These are phyloP conservation scores for Calamus simplicifolius DNA, from an alignment of 176 grass and related monocot genomes.

Conservation along the genomic window DNA sequence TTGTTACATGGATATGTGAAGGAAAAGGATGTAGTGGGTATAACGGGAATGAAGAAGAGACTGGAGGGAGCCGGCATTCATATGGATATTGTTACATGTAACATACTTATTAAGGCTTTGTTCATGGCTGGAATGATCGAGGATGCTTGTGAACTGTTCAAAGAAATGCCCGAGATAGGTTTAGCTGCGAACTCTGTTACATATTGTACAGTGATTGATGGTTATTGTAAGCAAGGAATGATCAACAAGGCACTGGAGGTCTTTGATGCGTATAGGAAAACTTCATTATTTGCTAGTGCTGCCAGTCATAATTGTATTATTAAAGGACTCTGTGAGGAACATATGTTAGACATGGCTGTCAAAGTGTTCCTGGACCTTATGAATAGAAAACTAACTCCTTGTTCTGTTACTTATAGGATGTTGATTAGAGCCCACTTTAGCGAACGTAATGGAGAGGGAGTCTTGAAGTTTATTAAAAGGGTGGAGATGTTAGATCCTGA, in stretches of 20 bases:
- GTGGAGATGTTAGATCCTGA: conserved; percentile 37
- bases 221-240: conserved; percentile 51
- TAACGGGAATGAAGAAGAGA: conserved; percentile 44
- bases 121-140: conserved; percentile 55
- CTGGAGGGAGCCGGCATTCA: conserved; percentile 44
- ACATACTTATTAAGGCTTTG: conserved; percentile 71
- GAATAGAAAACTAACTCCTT: conserved; percentile 32
- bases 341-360: conserved; percentile 38
- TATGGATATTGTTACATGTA: conserved; percentile 65
- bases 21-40: conserved; percentile 25
- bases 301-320: conserved; percentile 40
- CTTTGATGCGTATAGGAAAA: conserved; percentile 50
- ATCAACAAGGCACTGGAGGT: conserved; percentile 46
- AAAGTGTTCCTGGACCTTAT: conserved; percentile 54
- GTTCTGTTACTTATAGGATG: conserved; percentile 38
- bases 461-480: conserved; percentile 53
- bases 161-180: conserved; percentile 50
- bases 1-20: conserved; percentile 73
- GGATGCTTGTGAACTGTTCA: conserved; percentile 69
- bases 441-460: conserved; percentile 38
- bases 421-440: conserved; percentile 51
- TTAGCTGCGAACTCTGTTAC: conserved; percentile 60
- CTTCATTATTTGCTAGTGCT: conserved; percentile 30
- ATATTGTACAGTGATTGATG: conserved; percentile 59
- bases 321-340: conserved; percentile 40